A percentile compares a stretch with the other conserved stretches of the same genome.
These are phyloP conservation scores for Geranium incanum DNA, from an alignment of 441 rosid species.

Conservation along the genomic window DNA sequence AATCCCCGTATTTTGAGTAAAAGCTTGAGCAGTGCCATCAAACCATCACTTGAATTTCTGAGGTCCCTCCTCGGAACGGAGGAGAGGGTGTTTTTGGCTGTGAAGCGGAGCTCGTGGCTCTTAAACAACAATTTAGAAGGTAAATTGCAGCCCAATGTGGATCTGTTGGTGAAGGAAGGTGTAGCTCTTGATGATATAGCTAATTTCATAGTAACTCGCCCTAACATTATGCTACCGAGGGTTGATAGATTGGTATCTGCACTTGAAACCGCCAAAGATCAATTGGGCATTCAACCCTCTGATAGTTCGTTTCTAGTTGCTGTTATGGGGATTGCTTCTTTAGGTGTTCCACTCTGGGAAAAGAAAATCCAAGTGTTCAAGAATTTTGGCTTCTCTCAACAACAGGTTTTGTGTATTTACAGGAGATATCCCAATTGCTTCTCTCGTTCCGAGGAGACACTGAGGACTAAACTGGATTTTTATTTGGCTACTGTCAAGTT, in stretches of 20 bases:
- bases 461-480: not conserved
- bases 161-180: conserved; percentile 12
- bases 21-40: not conserved
- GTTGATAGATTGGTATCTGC: not conserved
- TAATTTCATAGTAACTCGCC: not conserved
- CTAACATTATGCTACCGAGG: not conserved
- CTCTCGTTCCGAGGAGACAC: not conserved
- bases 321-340: not conserved
- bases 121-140: not conserved
- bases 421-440: not conserved
- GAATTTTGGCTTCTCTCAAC: not conserved
- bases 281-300: not conserved
- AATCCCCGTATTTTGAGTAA: not conserved
- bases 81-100: not conserved
- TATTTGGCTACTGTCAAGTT: not conserved
- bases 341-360: not conserved
- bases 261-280: not conserved
- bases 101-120: not conserved
- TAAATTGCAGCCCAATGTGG: conserved; percentile 3
- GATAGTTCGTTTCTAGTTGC: not conserved
- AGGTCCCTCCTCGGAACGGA: conserved; percentile 1
- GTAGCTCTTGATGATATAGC: not conserved
- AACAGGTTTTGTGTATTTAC: not conserved
- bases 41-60: not conserved
- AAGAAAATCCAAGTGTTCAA: not conserved